Base-by-base conservation (phyloP, 2,329 filamentous ascomycete genomes). In the Monascus ruber region DNA sequence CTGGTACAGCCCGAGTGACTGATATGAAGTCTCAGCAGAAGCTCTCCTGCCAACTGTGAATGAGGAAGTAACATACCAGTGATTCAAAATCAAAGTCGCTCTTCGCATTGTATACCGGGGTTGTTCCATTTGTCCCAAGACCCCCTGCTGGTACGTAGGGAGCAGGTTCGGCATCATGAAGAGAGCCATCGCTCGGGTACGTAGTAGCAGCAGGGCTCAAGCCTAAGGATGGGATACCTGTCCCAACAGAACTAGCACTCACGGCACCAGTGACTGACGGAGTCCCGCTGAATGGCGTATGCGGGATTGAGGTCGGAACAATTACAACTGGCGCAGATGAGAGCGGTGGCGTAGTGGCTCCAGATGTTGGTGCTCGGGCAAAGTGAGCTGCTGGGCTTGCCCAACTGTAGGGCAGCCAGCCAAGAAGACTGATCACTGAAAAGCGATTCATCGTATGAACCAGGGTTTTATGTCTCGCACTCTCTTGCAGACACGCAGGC, bases 41-140 rank as follows among this genome's bases (percentile, higher is more conserved):
- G 28, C 6, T 10, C 10, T 10, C 10, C 28, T 29, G 6, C 10
- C 6, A 29, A 29, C 10, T 6, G 6, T 29, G 7, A 26, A 17
- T 25, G 9, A 27, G 37, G n/a, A 34, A 35, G 5, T 9, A 27
- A 47, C 58, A 33, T 52, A 66, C 63, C 45, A 91, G 71, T 0
- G 83, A 87, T 56, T 89, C 73, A 56, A 81, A 91, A 59, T 91
- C 85, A 54, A 87, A 91, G 53, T 93, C 85, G 46, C 80, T 85
- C 51, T 85, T 72, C 0, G 84, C 79, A 44, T 81, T 77, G 60
- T 89, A 89, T 1, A 86, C 76, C 1, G 84, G 84, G 33, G 73
- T 71, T 0, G 77, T 75, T n/a, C 83, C 83, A 43, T 89, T 88
- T 33, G 83, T 87, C 2, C 83, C 84, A 1, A 82, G 61, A 8